phyloP scores from a whole-genome alignment of 352 stramenopile genomes.

The Phytophthora litchii region DNA sequence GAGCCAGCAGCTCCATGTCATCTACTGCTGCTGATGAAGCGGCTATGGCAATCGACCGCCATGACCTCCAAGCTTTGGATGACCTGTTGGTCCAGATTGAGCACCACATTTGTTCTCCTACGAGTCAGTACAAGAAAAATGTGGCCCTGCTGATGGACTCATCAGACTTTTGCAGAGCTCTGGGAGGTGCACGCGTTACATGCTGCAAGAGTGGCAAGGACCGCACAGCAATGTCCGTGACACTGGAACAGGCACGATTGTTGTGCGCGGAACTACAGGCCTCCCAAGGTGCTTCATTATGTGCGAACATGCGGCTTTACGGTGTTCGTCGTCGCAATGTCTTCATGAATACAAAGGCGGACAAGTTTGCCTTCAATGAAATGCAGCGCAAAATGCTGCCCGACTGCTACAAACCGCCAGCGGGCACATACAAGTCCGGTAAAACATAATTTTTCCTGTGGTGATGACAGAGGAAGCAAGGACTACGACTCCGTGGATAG shows the following conservation, averaged over 20 bases:
- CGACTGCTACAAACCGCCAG: conserved; percentile 85
- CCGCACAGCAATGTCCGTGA: conserved; percentile 97
- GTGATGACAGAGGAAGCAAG: conserved; percentile 12
- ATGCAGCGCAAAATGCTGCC: conserved; percentile 87
- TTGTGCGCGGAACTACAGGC: conserved; percentile 62
- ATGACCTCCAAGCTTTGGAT: conserved; percentile 66
- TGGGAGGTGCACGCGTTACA: conserved; percentile 93
- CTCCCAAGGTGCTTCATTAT: conserved; percentile 59
- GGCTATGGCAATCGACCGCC: conserved; percentile 34
- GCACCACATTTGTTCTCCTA: conserved; percentile 69
- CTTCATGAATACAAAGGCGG: conserved; percentile 84
- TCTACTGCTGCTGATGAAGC: conserved; percentile 22
- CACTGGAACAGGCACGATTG: conserved; percentile 90
- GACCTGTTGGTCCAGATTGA: conserved; percentile 72
- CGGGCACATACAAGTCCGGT: conserved; percentile 84
- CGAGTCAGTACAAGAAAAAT: conserved; percentile 85
- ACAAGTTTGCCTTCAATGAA: conserved; percentile 90
- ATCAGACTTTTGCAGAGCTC: conserved; percentile 79
- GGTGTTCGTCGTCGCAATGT: conserved; percentile 83
- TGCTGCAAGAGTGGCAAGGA: conserved; percentile 99
- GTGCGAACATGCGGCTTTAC: conserved; percentile 75
- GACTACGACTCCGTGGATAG: conserved; percentile 28
- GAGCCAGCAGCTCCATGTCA: conserved; percentile 19
- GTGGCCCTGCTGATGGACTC: conserved; percentile 80
- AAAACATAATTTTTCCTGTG: conserved; percentile 53